Evolutionary conservation across 139 green algal genomes (phyloP), one percentile per base, ranked within the genome.

Genomic region (Chlorella sorokiniana): DNA sequence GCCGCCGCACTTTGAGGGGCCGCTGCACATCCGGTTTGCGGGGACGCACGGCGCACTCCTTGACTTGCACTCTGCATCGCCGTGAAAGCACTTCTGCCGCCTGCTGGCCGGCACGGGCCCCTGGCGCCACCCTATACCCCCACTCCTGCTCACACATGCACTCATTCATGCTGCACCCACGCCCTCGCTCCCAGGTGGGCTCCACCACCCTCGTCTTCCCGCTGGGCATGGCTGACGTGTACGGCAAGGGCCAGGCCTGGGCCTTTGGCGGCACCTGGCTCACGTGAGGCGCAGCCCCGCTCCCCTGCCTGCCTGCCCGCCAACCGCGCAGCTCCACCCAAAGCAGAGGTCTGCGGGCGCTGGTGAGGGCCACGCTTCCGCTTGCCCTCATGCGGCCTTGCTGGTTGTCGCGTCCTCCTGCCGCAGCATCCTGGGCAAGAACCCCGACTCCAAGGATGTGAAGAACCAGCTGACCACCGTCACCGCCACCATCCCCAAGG

Each of bases 241-340:
- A 79, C 22, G 73, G 73, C 37, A 68, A 41, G 10, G 73, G 73
- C 35, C 40, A 42, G 14, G 37, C 29, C 51, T 79, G 73, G 73
- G 73, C 73, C 54, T 79, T 69, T 69, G 73, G 73, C 27, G 73
- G 73, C 51, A 54, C 73, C 35, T 79, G 73, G 73, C 73, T 79
- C 8, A 79, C 73, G 73, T 79, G 52, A 54, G 73, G 4, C 8
- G 7, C 23, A n/a, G n/a, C n/a, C n/a, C n/a, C n/a, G n/a, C n/a
- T n/a, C n/a, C n/a, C n/a, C n/a, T n/a, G n/a, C n/a, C n/a, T n/a
- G n/a, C n/a, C n/a, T n/a, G n/a, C n/a, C n/a, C n/a, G n/a, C n/a
- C n/a, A n/a, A n/a, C n/a, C n/a, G n/a, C n/a, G n/a, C n/a, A n/a
- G n/a, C n/a, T n/a, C n/a, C n/a, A n/a, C n/a, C n/a, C n/a, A n/a